Base-by-base conservation (phyloP, 352 stramenopile species). In the Phytophthora brassicae region DNA sequence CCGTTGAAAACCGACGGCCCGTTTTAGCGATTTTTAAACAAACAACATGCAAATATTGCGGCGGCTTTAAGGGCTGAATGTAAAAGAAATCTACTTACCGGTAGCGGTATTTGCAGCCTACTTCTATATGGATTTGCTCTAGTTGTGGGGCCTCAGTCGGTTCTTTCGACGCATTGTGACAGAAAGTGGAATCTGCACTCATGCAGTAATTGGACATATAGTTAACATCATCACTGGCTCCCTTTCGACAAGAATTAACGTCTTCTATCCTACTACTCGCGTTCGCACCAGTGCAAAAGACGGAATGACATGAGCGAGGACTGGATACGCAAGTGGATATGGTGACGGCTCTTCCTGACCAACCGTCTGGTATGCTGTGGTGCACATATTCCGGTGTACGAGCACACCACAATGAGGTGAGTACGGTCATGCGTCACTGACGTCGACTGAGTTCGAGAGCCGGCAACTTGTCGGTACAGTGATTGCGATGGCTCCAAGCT, bases 201-300 rank as follows among this genome's bases (percentile, higher is more conserved):
- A 74, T 84, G 64, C 75, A 84, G 72, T 81, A 84, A 78, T 84
- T 84, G 72, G 75, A 84, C 75, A 84, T 68, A 45, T n/a, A 58
- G 39, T 65, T 72, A 46, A 54, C 13, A 67, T 77, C 68, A 75
- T 77, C 72, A 77, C 26, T 16, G 68, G 65, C 68, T 67, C 64
- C 60, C 33, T 19, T 5, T 36, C 16, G 29, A 55, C 35, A 46
- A 23, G 24, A 28, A 46, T 41, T 4, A 0, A 33, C 28, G 46
- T n/a, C n/a, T n/a, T n/a, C n/a, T n/a, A n/a, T n/a, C n/a, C n/a
- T n/a, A n/a, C n/a, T n/a, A n/a, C n/a, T n/a, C n/a, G n/a, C n/a
- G n/a, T n/a, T n/a, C n/a, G n/a, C n/a, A n/a, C n/a, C n/a, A n/a
- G n/a, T 35, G 28, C 51, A 56, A 31, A 45, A 28, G 3, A 46